These are phyloP conservation scores for Boletellus ananiceps DNA, from an alignment of 768 basidiomycete species.

Conservation along the genomic window DNA sequence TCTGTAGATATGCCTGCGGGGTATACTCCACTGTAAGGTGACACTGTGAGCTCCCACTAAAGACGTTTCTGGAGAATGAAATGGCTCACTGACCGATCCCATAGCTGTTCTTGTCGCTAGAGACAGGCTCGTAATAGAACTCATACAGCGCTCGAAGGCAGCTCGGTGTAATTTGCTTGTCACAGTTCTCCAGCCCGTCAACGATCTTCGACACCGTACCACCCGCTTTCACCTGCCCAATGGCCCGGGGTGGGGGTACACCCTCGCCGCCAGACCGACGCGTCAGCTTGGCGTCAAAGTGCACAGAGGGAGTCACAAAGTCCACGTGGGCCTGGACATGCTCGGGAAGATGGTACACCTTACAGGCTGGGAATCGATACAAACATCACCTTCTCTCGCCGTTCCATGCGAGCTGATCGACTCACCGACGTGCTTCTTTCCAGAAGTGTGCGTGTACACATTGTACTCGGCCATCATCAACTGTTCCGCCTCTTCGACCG, in stretches of 20 bases:
- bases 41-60: background rate
- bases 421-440: conserved; percentile 22
- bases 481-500: conserved; percentile 30
- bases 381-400: too few relatives aligned
- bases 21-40: conserved; percentile 24
- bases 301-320: conserved; percentile 33
- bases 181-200: too few relatives aligned
- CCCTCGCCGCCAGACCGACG: conserved; percentile 22
- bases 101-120: conserved; percentile 43
- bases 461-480: conserved; percentile 33
- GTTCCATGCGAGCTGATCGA: background rate
- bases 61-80: conserved; percentile 7
- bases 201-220: too few relatives aligned
- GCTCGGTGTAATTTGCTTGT: too few relatives aligned
- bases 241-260: conserved; percentile 21
- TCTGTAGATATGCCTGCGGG: conserved; percentile 28
- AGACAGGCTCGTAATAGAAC: conserved; percentile 17
- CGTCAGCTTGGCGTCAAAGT: conserved; percentile 30
- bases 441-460: conserved; percentile 24
- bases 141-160: conserved; percentile 2
- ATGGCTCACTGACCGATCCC: conserved; percentile 32
- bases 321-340: conserved; percentile 32
- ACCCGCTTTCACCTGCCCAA: conserved; percentile 15
- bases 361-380: conserved; percentile 21
- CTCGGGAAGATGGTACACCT: conserved; percentile 31